These are phyloP conservation scores for Xylaria sp. DNA, from an alignment of 2,329 filamentous ascomycete species.

Conservation along the genomic window DNA sequence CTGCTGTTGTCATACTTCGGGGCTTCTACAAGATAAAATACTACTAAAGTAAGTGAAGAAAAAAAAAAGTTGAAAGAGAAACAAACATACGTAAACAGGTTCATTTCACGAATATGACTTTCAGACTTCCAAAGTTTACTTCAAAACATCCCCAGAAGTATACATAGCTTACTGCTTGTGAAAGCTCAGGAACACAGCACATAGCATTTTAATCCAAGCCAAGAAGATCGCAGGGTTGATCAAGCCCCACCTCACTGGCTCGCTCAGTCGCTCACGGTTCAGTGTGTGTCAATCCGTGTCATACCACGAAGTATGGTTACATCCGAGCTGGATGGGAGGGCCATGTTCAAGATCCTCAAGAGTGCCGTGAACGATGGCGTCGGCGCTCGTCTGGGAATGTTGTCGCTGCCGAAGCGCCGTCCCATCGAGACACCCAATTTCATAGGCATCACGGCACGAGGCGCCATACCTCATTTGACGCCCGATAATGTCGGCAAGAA, in stretches of 20 bases:
- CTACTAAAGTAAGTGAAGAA: no score
- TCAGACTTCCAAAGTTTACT: neutral
- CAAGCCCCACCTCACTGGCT: neutral
- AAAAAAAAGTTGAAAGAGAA: no score
- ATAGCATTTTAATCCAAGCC: neutral
- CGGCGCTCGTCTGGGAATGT: conserved; percentile 72
- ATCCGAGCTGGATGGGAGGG: conserved; percentile 41
- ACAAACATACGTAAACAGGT: no score
- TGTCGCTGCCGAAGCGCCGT: conserved; percentile 71
- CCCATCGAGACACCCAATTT: conserved; percentile 86
- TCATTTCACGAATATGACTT: neutral
- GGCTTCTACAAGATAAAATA: no score
- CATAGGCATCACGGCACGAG: conserved; percentile 82
- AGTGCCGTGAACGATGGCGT: conserved; percentile 53
- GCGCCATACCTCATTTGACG: conserved; percentile 86
- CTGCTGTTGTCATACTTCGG: neutral
- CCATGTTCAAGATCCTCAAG: conserved; percentile 62
- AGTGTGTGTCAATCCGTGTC: neutral
- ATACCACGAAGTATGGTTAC: conserved; percentile 31
- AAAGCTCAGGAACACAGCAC: neutral
- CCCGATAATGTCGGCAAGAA: conserved; percentile 81
- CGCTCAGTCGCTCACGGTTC: conserved; percentile 1
- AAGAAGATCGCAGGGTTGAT: neutral
- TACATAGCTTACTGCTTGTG: neutral
- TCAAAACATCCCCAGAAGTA: neutral